A percentile compares a stretch with the other conserved stretches of the same genome.
Evolutionary conservation across 2,329 filamentous ascomycete species (phyloP).

Genomic region (Colletotrichum limetticola): DNA sequence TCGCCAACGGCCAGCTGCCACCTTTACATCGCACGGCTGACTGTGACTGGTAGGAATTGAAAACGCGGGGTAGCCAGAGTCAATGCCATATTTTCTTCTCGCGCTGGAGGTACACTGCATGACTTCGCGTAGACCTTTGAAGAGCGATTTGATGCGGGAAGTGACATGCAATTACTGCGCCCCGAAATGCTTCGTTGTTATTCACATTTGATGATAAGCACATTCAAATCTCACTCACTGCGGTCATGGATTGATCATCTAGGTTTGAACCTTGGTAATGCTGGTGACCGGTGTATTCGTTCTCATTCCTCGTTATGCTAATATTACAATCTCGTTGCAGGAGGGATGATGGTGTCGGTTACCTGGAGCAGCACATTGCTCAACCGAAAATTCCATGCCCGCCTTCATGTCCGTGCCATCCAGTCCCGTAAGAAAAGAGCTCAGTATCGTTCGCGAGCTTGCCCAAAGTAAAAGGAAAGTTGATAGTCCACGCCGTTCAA

Average conservation of each 20-base stretch:
- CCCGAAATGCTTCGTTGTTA: too few relatives aligned
- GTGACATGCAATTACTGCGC: neutral
- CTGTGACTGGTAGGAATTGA: conserved; percentile 1
- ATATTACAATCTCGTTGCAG: conserved; percentile 28
- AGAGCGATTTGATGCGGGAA: neutral
- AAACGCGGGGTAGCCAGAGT: conserved; percentile 32
- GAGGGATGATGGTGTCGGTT: neutral
- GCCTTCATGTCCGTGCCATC: neutral
- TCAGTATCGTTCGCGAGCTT: neutral
- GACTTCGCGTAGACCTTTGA: neutral
- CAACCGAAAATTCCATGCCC: neutral
- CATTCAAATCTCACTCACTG: neutral
- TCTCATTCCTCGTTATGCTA: conserved; percentile 32
- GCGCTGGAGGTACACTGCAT: neutral
- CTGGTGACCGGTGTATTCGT: neutral
- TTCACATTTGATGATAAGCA: neutral
- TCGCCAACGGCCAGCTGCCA: neutral
- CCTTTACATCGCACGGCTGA: neutral
- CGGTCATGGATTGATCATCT: neutral
- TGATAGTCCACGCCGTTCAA: neutral
- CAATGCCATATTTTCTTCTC: neutral
- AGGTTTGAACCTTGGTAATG: neutral
- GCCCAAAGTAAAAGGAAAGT: conserved; percentile 10
- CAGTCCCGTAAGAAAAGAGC: neutral
- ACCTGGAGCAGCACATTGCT: neutral